phyloP scores from a whole-genome alignment of 2,329 filamentous ascomycete species.

The Aspergillus viridinutans region DNA sequence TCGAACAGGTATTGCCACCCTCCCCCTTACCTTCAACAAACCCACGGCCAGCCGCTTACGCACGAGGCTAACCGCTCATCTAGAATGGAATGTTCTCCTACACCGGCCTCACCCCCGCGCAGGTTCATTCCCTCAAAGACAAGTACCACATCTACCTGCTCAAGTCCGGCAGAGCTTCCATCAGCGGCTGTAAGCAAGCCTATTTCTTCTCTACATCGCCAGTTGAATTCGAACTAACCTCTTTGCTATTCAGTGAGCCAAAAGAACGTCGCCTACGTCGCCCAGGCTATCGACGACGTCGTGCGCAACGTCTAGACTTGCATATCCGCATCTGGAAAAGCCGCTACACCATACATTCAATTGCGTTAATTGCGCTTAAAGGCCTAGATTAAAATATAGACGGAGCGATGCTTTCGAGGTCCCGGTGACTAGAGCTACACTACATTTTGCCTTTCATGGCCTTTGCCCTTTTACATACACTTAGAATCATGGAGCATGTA shows the following conservation, averaged over 20 bases:
- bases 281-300: constrained; percentile 35
- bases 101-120: constrained; percentile 44
- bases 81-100: constrained; percentile 87
- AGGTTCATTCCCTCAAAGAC: constrained; percentile 41
- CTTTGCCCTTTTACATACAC: not conserved
- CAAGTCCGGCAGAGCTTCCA: constrained; percentile 37
- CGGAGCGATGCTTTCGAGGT: not conserved
- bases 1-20: constrained; percentile 67
- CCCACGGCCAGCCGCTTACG: not conserved
- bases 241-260: constrained; percentile 29
- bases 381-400: not conserved
- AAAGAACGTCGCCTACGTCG: constrained; percentile 39
- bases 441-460: not conserved
- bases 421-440: not conserved
- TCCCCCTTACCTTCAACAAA: not conserved
- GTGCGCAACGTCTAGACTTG: constrained; percentile 27
- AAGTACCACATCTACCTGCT: constrained; percentile 43
- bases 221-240: not conserved
- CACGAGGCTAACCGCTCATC: not conserved
- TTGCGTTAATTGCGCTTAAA: not conserved
- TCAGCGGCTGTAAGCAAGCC: constrained; percentile 34
- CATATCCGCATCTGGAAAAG: not conserved
- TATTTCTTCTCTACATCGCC: not conserved
- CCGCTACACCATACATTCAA: not conserved
- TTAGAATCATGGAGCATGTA: not conserved